A percentile compares a stretch with the other conserved stretches of the same genome.
Evolutionary conservation across 495 filamentous ascomycete species (phyloP).

Genomic region (Sordaria brevicollis): DNA sequence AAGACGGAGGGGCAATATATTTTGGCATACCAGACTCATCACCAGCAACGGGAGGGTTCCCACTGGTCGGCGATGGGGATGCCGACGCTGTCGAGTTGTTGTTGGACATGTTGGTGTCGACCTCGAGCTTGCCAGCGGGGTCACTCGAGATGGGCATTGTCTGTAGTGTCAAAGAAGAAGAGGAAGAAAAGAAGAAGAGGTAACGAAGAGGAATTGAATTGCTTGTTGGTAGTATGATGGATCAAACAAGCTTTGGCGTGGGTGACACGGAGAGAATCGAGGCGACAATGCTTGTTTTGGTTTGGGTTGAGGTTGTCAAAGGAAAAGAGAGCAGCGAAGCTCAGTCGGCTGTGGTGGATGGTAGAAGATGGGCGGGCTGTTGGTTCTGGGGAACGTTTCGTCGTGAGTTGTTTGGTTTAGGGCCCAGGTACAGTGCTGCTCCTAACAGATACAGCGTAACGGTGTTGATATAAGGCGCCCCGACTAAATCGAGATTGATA

Average conservation of each 20-base stretch:
- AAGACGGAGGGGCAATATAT: not conserved
- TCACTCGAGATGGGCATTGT: constrained; percentile 25
- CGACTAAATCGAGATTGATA: not conserved
- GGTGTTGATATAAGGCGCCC: not conserved
- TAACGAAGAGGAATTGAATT: not conserved
- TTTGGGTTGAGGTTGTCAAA: not conserved
- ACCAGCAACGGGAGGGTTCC: constrained; percentile 11
- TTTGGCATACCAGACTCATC: constrained; percentile 27
- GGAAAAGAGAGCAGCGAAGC: not conserved
- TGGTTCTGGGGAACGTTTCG: not conserved
- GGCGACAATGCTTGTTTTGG: not conserved
- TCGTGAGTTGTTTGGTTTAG: not conserved
- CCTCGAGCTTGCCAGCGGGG: constrained; percentile 17
- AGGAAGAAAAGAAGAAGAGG: not conserved
- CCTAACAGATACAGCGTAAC: not conserved
- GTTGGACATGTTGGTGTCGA: constrained; percentile 24
- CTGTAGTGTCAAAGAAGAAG: constrained; percentile 7
- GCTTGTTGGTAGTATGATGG: not conserved
- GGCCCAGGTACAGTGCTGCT: too few species aligned
- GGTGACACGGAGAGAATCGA: not conserved
- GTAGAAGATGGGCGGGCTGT: not conserved
- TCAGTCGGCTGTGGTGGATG: not conserved
- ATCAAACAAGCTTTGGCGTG: not conserved
- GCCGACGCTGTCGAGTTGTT: constrained; percentile 9
- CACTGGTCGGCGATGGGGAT: constrained; percentile 11